phyloP scores from a whole-genome alignment of 345 rosid genomes.

The Kandelia obovata region DNA sequence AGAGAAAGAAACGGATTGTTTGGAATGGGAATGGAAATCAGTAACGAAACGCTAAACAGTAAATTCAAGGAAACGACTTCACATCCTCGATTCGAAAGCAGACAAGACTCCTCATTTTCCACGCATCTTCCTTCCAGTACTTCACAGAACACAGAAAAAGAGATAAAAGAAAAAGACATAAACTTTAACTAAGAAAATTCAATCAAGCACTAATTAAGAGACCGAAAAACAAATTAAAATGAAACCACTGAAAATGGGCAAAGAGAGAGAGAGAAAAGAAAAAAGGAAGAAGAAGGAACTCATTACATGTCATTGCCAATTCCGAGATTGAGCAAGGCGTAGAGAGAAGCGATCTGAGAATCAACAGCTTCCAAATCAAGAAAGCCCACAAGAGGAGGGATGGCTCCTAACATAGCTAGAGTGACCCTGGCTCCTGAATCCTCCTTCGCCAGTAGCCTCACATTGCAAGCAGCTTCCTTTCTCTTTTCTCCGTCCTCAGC shows the following conservation, averaged over 20 bases:
- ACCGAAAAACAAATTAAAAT: background rate
- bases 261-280: background rate
- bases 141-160: too few relatives aligned
- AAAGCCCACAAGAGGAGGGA: constrained; percentile 89
- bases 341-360: constrained; percentile 68
- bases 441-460: constrained; percentile 70
- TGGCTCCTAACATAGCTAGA: constrained; percentile 86
- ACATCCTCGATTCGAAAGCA: constrained; percentile 14
- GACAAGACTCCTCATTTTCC: background rate
- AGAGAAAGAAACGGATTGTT: background rate
- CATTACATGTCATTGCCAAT: constrained; percentile 74
- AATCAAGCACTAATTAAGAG: background rate
- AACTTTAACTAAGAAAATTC: background rate
- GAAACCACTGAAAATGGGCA: background rate
- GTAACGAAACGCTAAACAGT: constrained; percentile 7
- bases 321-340: constrained; percentile 86
- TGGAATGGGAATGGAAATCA: background rate
- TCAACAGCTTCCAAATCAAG: constrained; percentile 51
- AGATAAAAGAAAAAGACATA: background rate
- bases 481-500: constrained; percentile 28
- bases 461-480: constrained; percentile 54
- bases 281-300: background rate
- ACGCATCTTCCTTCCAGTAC: background rate
- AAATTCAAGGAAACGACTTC: constrained; percentile 19
- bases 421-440: constrained; percentile 66